Evolutionary conservation across 305 asterid genomes (phyloP), one percentile per base, ranked within the genome.

Genomic region (Fraxinus velutina): DNA sequence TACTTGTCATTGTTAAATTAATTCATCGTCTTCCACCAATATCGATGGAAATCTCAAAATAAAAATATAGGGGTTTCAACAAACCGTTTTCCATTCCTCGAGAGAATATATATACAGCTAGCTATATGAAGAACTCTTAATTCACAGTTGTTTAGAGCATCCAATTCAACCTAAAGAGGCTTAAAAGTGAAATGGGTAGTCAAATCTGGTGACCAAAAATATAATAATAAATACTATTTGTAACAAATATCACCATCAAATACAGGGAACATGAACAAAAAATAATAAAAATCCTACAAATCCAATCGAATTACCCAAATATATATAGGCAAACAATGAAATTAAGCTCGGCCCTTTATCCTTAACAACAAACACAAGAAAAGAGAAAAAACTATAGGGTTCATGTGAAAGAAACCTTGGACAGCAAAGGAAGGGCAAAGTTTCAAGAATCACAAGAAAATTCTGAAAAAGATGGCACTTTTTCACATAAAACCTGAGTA

Each of bases 1-100:
- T 84, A 82, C 88, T 89, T 87, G 93, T 90, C 99, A 92, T 92
- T 90, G 89, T 90, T 89, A 68, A 81, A 83, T 85, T 86, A 90
- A 81, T 79, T 82, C 88, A 80, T 62, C 86, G 78, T 85, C 90
- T 76, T 52, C 73, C 86, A 81, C 87, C 79, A 73, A 55, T 72
- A 84, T 64, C 81, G 84, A 75, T 79, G 77, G 84, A 73, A 85
- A 78, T 82, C 90, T 72, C 34, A 73, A 79, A 79, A 62, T 30
- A 77, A 33, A 55, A 76, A 73, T 81, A 72, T 75, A 32, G 27
- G 81, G 66, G 42, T 73, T 34, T 76, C 85, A 84, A 79, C 70
- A 76, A 74, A 64, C 80, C 86, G 81, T 52, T 81, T 73, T 85
- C 88, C 93, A 92, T 86, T 47, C 85, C 87, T 86, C 82, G 0